Percentiles rank a stretch among this genome's conserved stretches.
Conservation (phyloP, 495 filamentous ascomycete genomes). For the Daldinia decipiens region DNA sequence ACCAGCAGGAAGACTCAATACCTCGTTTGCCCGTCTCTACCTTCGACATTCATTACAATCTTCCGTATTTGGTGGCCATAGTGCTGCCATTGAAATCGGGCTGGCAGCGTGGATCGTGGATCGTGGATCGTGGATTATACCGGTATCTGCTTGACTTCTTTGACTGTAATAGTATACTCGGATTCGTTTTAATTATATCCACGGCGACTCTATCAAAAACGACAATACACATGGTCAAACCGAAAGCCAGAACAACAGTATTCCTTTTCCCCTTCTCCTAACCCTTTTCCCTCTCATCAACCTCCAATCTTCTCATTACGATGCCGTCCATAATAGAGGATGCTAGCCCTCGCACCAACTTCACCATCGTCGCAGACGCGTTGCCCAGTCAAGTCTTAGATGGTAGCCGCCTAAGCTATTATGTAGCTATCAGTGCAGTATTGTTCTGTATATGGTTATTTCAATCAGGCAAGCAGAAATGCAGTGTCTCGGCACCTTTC, state of each 20-base stretch:
- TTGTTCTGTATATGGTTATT: conserved; percentile 46
- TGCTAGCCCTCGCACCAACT: conserved; percentile 35
- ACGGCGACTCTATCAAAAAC: conserved; percentile 5
- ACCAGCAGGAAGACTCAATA: conserved; percentile 18
- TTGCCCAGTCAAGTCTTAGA: conserved; percentile 32
- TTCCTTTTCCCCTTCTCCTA: conserved; percentile 22
- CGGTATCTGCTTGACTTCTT: background rate
- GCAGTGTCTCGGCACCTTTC: conserved; percentile 43
- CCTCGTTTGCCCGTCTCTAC: background rate
- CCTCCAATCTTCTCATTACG: background rate
- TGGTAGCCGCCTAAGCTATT: conserved; percentile 45
- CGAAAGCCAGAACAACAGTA: background rate
- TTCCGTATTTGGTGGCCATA: background rate
- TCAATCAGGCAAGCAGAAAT: conserved; percentile 38
- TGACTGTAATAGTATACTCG: background rate
- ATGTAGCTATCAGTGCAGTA: conserved; percentile 41
- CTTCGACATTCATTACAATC: background rate
- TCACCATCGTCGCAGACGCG: conserved; percentile 34
- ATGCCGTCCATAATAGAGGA: conserved; percentile 45
- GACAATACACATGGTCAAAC: conserved; percentile 21
- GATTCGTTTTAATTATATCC: background rate
- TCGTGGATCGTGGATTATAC: background rate
- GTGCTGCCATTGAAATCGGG: background rate
- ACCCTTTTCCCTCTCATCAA: background rate
- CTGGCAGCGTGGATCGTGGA: conserved; percentile 1